Conservation (phyloP, 2,329 filamentous ascomycete species). For the Elsinoe batatas region DNA sequence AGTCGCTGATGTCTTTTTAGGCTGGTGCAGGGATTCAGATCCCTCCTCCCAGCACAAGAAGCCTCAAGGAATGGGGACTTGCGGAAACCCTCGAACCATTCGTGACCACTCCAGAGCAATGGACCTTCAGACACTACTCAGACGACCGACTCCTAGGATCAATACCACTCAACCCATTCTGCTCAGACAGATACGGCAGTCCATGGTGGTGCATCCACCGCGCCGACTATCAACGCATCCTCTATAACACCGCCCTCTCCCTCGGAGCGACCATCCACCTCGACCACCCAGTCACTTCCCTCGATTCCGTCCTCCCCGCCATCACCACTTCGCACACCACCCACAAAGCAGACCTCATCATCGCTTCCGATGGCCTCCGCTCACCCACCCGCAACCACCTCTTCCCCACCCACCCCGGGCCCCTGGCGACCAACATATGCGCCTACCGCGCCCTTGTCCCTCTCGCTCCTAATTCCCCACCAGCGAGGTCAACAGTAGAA, state of each 20-base stretch:
- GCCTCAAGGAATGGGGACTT: conserved; percentile 44
- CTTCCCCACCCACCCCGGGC: not conserved
- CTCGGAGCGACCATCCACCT: conserved; percentile 40
- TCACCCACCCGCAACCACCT: not conserved
- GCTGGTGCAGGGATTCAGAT: conserved; percentile 47
- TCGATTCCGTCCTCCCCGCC: conserved; percentile 24
- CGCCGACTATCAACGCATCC: conserved; percentile 47
- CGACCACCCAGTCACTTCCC: conserved; percentile 35
- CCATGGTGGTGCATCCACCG: conserved; percentile 54
- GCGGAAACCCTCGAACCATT: conserved; percentile 32
- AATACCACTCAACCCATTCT: conserved; percentile 4
- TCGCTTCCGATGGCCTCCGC: conserved; percentile 38
- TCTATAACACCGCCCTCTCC: conserved; percentile 39
- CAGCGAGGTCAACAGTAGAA: not conserved
- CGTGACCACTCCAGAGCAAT: conserved; percentile 36
- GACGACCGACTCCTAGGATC: not conserved
- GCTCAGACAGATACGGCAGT: conserved; percentile 36
- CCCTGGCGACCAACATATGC: not conserved
- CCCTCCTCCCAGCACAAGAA: conserved; percentile 39
- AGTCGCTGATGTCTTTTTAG: conserved; percentile 21
- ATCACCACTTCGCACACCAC: not conserved
- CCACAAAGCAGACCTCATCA: conserved; percentile 31
- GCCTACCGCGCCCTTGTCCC: conserved; percentile 5
- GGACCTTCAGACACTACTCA: conserved; percentile 25
- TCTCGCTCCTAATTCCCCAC: not conserved